Evolutionary conservation across 768 basidiomycete species (phyloP), one percentile per base, ranked within the genome.

Genomic region (Ephemerocybe angulata): DNA sequence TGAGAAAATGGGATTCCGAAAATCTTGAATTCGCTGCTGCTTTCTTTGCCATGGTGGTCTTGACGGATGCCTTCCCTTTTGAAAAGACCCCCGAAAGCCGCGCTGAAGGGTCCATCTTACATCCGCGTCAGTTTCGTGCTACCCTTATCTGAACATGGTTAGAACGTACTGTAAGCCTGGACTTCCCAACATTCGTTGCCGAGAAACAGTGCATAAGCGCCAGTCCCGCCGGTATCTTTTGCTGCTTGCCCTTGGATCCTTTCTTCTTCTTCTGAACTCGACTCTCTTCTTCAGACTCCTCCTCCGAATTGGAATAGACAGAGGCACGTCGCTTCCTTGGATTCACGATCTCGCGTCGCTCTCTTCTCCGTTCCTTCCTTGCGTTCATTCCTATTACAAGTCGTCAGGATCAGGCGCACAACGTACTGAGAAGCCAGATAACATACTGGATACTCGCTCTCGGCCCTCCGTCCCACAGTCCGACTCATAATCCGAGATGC

Each of bases 201-300:
- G 76, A 68, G 63, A 87, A 86, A 0, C 84, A 84, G 57, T 87
- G 83, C 82, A 88, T 83, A 25, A 88, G 71, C 0, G 85, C 84
- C 30, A 87, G 72, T 3, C 78, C 82, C 1, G 78, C 68, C 8
- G 79, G 72, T 10, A 74, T 53, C 42, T 70, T 77, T n/a, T 66
- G 69, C 19, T 22, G 21, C 24, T 46, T 46, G 44, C 22, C 12
- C 47, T 65, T 67, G 35, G 28, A 52, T n/a, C 57, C 31, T 25
- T 19, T 48, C 28, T 12, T 57, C 60, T 25, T 57, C 46, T 10
- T 67, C 57, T n/a, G n/a, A n/a, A n/a, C n/a, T n/a, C n/a, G n/a
- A n/a, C n/a, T 46, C 58, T 44, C 48, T 65, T 60, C 51, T 62
- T 59, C 38, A 19, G 21, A 15, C 41, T 24, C 41, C 25, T 42